These are phyloP conservation scores for Ustilago xerochloae DNA, from an alignment of 1,284 basidiomycete genomes.

Conservation along the genomic window DNA sequence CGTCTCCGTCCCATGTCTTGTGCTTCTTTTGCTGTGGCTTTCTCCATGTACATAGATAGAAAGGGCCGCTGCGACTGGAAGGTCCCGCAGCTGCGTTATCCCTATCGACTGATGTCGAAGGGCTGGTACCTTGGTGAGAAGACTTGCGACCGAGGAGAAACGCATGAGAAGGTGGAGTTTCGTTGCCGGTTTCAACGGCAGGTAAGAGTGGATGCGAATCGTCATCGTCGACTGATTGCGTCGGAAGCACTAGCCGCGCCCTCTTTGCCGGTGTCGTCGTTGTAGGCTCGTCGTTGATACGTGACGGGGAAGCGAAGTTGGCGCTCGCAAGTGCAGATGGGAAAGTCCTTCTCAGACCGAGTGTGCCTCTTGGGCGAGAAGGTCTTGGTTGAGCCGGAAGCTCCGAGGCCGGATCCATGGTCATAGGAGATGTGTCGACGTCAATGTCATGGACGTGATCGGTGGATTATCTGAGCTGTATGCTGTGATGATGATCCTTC, in stretches of 20 bases:
- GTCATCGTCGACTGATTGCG: constrained; percentile 12
- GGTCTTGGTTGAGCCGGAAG: constrained; percentile 9
- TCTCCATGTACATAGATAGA: constrained; percentile 70
- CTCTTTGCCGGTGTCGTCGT: constrained; percentile 17
- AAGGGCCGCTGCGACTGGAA: constrained; percentile 44
- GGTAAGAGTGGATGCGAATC: neutral
- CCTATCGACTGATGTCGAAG: neutral
- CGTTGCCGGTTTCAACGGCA: neutral
- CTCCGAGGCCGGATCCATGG: constrained; percentile 10
- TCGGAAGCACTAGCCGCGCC: constrained; percentile 36
- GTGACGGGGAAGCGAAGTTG: constrained; percentile 11
- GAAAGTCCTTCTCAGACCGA: constrained; percentile 24
- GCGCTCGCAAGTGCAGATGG: constrained; percentile 8
- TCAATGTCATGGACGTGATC: constrained; percentile 4
- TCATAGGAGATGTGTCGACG: neutral
- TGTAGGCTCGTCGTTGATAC: neutral
- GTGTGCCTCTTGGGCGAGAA: constrained; percentile 29
- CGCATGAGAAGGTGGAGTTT: constrained; percentile 32
- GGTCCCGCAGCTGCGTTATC: constrained; percentile 11
- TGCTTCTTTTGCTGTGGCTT: constrained; percentile 82
- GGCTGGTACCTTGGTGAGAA: constrained; percentile 1
- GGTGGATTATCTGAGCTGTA: neutral
- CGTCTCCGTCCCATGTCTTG: constrained; percentile 83
- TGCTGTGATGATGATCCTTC: neutral
- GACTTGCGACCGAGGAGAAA: constrained; percentile 27